A percentile compares a stretch with the other conserved stretches of the same genome.
These are phyloP conservation scores for Plicaturopsis crispa DNA, from an alignment of 768 basidiomycete genomes.

Conservation along the genomic window DNA sequence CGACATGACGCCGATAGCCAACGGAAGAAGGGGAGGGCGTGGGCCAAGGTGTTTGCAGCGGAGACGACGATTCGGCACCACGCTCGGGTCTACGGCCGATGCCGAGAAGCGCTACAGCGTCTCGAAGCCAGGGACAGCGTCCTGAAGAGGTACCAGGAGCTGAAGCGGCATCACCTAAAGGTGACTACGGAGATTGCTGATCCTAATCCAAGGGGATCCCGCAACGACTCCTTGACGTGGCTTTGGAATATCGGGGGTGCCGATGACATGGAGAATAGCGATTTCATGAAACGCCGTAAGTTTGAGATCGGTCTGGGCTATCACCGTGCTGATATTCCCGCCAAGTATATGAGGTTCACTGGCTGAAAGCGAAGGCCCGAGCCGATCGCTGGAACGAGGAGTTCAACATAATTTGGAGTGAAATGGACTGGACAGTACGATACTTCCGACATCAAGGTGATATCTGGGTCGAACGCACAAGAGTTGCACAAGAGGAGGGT, in stretches of 20 bases:
- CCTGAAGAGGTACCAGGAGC: not conserved
- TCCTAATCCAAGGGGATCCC: not conserved
- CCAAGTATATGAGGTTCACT: not conserved
- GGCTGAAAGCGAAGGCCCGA: conserved; percentile 10
- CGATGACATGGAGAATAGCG: not conserved
- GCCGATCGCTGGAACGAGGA: conserved; percentile 14
- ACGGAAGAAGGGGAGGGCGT: no score
- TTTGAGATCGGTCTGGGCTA: not conserved
- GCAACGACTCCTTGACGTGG: not conserved
- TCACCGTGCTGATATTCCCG: not conserved
- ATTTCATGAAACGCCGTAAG: not conserved
- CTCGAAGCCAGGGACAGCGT: not conserved
- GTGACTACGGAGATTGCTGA: not conserved
- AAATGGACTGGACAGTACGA: conserved; percentile 12
- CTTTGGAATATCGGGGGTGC: not conserved
- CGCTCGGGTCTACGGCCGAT: no score
- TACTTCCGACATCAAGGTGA: conserved; percentile 9
- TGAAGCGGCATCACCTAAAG: not conserved
- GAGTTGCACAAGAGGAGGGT: no score
- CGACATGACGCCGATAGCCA: no score
- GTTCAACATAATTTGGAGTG: conserved; percentile 8
- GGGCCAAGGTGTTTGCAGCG: no score
- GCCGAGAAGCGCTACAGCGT: no score
- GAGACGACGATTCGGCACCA: no score
- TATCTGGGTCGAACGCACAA: no score